Base-by-base conservation (phyloP, 345 rosid species). In the Syzygium aromaticum region DNA sequence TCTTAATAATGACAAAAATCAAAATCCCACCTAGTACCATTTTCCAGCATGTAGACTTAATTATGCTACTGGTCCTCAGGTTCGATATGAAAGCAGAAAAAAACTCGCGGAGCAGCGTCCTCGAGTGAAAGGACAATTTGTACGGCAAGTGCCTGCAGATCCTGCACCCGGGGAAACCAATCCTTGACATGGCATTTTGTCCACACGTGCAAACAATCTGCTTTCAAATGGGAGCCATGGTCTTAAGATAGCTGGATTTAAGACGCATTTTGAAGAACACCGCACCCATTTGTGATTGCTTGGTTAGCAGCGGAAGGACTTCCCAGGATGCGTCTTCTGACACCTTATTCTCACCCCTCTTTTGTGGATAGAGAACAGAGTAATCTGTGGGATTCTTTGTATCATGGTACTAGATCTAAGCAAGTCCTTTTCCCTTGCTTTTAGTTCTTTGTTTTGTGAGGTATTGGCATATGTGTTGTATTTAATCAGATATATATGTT, bases 21-120 rank as follows among this genome's bases (percentile, higher is more conserved):
- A 73, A 73, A 38, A 73, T 38, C 49, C 82, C 49, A 33, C 27
- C 11, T 23, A 6, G 27, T 73, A 19, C 25, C 14, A 33, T 73
- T 73, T 73, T 38, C 80, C 46, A 54, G 59, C 84, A 28, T 9
- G 27, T 38, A 33, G 49, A 73, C 49, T 73, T 40, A 78, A 49
- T 84, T 43, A 53, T 1, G 40, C 67, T 49, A 10, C 38, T 53
- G 52, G 46, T 38, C 89, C 25, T 51, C 94, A 95, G 98, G 98
- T 94, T 86, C 95, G 98, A 59, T 95, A 95, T 27, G 95, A 95
- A 88, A 94, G 96, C 89, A 89, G 98, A 54, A 94, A 93, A 88
- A 95, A 93, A 88, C 95, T 95, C 2, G 98, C 98, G 3, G 98
- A 95, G 90, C 94, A 95, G 87, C 94, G 98, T 21, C 96, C 96